Percentiles rank a stretch among this genome's conserved stretches.
phyloP scores from a whole-genome alignment of 176 grass and related monocot species.

The Melocanna baccifera region DNA sequence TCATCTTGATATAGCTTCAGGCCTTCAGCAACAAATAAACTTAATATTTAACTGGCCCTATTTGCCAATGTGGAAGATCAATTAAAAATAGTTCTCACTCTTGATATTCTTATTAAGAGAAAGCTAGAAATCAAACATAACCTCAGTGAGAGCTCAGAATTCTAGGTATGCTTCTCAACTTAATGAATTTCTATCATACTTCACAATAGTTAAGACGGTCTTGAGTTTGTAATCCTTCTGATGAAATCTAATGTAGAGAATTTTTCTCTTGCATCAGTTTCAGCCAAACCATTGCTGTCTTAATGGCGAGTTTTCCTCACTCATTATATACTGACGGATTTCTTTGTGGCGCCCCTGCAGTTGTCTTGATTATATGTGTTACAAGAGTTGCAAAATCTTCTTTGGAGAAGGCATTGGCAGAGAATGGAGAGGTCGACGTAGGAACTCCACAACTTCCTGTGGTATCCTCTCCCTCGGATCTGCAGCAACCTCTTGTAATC shows the following conservation, averaged over 20 bases:
- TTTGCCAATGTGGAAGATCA: neutral
- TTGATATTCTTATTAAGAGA: neutral
- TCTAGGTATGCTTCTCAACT: neutral
- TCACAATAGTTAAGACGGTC: neutral
- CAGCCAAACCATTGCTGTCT: neutral
- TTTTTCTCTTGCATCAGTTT: neutral
- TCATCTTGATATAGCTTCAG: neutral
- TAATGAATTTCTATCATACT: neutral
- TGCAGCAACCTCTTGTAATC: slow-evolving; percentile 87
- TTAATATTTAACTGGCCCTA: neutral
- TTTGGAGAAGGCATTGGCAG: slow-evolving; percentile 82
- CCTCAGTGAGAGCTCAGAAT: neutral
- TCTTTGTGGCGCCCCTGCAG: slow-evolving; percentile 34
- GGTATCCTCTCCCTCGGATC: slow-evolving; percentile 43
- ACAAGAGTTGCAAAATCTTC: slow-evolving; percentile 82
- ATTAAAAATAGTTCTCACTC: neutral
- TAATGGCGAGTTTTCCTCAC: neutral
- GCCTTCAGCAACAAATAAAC: neutral
- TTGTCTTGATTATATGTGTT: slow-evolving; percentile 70
- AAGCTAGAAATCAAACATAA: neutral
- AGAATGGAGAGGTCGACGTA: slow-evolving; percentile 63
- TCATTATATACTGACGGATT: neutral
- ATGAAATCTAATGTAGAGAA: neutral
- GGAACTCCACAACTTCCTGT: slow-evolving; percentile 67
- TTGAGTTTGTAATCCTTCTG: neutral